phyloP scores from a whole-genome alignment of 2,329 filamentous ascomycete genomes.

The Aplosporella prunicola region DNA sequence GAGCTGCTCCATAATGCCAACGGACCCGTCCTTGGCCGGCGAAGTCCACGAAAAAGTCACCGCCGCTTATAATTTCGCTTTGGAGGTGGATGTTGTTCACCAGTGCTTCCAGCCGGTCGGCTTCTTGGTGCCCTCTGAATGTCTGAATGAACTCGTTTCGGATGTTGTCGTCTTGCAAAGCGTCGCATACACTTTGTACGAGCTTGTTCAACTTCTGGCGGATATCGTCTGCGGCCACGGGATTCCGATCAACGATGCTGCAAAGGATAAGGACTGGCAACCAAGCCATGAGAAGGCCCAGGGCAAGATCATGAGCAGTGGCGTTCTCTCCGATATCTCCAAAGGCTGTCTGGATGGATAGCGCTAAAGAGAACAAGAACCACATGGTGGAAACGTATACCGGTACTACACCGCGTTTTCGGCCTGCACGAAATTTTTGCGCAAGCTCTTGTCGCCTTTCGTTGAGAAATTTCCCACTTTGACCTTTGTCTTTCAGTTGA shows the following conservation, averaged over 20 bases:
- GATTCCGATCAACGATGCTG: slow-evolving; percentile 39
- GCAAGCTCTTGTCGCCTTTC: slow-evolving; percentile 29
- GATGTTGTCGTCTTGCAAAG: slow-evolving; percentile 21
- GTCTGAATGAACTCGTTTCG: slow-evolving; percentile 21
- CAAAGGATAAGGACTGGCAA: slow-evolving; percentile 36
- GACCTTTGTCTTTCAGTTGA: slow-evolving; percentile 18
- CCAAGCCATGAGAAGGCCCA: slow-evolving; percentile 38
- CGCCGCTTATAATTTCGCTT: slow-evolving; percentile 17
- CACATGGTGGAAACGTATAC: slow-evolving; percentile 35
- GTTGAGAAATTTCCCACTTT: slow-evolving; percentile 21
- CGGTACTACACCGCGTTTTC: slow-evolving; percentile 33
- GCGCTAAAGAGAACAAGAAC: slow-evolving; percentile 32
- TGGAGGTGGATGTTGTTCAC: slow-evolving; percentile 19
- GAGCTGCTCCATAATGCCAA: slow-evolving; percentile 34
- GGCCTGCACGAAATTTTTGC: slow-evolving; percentile 30
- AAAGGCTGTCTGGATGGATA: slow-evolving; percentile 30
- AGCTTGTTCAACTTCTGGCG: slow-evolving; percentile 30
- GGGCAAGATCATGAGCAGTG: slow-evolving; percentile 35
- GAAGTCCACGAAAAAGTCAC: slow-evolving; percentile 33
- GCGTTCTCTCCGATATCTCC: slow-evolving; percentile 29
- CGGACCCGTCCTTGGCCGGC: slow-evolving; percentile 25
- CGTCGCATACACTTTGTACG: slow-evolving; percentile 27
- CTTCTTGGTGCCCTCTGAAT: slow-evolving; percentile 19
- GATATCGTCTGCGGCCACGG: slow-evolving; percentile 32
- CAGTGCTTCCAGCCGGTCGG: slow-evolving; percentile 15